Evolutionary conservation across 1,139 yeast genomes (phyloP).

Genomic region (Kazachstania sp.): DNA sequence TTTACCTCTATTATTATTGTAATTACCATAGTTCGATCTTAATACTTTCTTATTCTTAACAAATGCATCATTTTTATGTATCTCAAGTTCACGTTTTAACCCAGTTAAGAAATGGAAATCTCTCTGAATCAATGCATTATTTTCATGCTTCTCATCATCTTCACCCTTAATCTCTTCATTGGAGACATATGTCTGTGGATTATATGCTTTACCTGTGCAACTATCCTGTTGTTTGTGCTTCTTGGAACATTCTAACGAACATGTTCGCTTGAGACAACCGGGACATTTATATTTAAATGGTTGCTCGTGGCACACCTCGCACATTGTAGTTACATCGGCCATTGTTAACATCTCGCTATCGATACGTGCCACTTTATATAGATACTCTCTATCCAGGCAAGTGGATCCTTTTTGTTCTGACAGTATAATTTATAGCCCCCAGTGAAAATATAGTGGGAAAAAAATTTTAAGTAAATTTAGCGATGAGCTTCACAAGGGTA

Average conservation of each 20-base stretch:
- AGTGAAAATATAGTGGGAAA: neutral
- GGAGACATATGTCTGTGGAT: slow-evolving; percentile 49
- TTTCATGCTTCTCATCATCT: slow-evolving; percentile 35
- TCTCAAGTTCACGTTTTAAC: slow-evolving; percentile 48
- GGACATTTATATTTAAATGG: slow-evolving; percentile 74
- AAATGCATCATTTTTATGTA: slow-evolving; percentile 44
- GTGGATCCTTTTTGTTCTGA: neutral
- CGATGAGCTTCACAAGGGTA: neutral
- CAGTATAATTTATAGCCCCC: neutral
- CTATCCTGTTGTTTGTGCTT: slow-evolving; percentile 53
- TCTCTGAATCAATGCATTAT: slow-evolving; percentile 49
- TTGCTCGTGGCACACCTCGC: slow-evolving; percentile 45
- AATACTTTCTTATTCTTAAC: slow-evolving; percentile 27
- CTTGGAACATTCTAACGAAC: slow-evolving; percentile 64
- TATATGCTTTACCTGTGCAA: slow-evolving; percentile 58
- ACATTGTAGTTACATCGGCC: slow-evolving; percentile 20
- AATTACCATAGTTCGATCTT: slow-evolving; percentile 10
- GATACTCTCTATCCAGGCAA: too few relatives aligned
- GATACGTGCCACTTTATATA: neutral
- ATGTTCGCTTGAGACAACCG: slow-evolving; percentile 57
- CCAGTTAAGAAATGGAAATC: slow-evolving; percentile 71
- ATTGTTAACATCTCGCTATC: too few relatives aligned
- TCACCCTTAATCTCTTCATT: slow-evolving; percentile 21
- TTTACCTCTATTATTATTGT: slow-evolving; percentile 7
- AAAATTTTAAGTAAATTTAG: neutral